Conservation (phyloP, 2,329 filamentous ascomycete species). For the Trichoderma sp. region DNA sequence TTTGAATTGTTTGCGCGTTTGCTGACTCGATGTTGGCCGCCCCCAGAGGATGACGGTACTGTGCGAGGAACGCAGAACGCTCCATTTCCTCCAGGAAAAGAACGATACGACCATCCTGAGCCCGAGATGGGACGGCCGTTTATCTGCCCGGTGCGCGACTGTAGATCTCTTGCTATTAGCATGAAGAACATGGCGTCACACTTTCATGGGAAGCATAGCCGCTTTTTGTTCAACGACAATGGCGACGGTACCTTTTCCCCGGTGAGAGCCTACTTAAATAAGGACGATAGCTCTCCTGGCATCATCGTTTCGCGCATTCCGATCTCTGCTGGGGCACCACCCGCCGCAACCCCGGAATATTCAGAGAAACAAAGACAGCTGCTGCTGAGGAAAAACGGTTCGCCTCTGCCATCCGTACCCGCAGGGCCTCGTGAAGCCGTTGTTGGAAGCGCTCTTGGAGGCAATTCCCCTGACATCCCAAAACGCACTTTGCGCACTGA, state of each 20-base stretch:
- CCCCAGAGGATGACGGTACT: not conserved
- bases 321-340: slow-evolving; percentile 28
- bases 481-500: slow-evolving; percentile 11
- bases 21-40: not conserved
- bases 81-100: slow-evolving; percentile 17
- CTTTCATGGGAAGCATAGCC: slow-evolving; percentile 22
- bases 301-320: slow-evolving; percentile 36
- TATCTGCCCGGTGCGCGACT: slow-evolving; percentile 44
- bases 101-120: not conserved
- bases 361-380: not conserved
- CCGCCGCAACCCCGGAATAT: slow-evolving; percentile 19
- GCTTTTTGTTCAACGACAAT: slow-evolving; percentile 42
- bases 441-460: not conserved
- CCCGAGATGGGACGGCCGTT: slow-evolving; percentile 31
- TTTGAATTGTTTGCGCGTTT: not conserved
- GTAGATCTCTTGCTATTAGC: slow-evolving; percentile 34
- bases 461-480: not conserved
- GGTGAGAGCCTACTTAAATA: slow-evolving; percentile 31
- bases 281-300: slow-evolving; percentile 33
- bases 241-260: slow-evolving; percentile 43
- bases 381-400: not conserved
- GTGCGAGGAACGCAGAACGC: not conserved
- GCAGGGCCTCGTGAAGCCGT: too few relatives aligned
- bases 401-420: not conserved
- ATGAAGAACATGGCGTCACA: slow-evolving; percentile 29